Conservation (phyloP, 2,329 filamentous ascomycete species). For the Alternaria sp. region DNA sequence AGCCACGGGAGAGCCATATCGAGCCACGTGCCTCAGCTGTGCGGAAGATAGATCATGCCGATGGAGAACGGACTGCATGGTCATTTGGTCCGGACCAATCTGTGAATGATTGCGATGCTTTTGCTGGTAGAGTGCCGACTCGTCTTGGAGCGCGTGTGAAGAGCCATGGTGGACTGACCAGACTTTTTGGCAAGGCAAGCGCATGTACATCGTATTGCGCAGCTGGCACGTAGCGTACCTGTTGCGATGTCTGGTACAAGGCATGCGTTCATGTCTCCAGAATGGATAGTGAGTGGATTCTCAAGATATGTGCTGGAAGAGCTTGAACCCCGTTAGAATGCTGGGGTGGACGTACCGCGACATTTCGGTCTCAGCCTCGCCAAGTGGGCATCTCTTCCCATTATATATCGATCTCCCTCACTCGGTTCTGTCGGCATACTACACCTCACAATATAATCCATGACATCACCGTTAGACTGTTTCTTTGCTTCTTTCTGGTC, state of each 20-base stretch:
- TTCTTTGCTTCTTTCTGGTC: background rate
- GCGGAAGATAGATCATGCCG: background rate
- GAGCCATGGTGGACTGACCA: background rate
- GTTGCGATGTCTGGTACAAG: background rate
- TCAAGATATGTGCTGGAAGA: background rate
- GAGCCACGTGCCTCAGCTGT: background rate
- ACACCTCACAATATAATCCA: background rate
- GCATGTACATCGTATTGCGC: background rate
- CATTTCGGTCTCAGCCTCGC: background rate
- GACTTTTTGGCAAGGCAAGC: background rate
- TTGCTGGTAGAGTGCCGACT: background rate
- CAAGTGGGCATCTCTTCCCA: background rate
- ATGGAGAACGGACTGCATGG: background rate
- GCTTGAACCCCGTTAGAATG: background rate
- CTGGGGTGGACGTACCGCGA: background rate
- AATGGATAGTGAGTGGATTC: too few relatives aligned
- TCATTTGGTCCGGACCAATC: background rate
- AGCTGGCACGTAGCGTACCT: background rate
- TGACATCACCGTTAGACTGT: background rate
- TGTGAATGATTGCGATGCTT: background rate
- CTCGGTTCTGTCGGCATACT: background rate
- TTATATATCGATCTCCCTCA: background rate
- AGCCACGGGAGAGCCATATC: background rate
- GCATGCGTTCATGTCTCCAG: too few relatives aligned
- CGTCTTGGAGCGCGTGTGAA: background rate